Percentiles rank a stretch among this genome's conserved stretches.
Conservation (phyloP, 768 basidiomycete genomes). For the Rossbeevera mucosa region DNA sequence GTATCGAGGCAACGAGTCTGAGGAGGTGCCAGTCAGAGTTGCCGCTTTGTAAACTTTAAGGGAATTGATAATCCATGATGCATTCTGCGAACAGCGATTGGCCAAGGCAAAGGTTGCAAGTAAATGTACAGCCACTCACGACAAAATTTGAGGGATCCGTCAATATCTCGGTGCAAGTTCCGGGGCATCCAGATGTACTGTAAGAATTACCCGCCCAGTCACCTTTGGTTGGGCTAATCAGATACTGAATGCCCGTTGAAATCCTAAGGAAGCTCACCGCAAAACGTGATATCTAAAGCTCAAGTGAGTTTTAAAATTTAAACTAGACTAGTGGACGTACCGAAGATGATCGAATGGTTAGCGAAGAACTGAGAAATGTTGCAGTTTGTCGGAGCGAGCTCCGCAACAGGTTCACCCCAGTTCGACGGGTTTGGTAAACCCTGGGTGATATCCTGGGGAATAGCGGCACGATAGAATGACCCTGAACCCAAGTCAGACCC, state of each 20-base stretch:
- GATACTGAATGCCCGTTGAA: not conserved
- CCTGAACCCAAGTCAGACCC: slow-evolving; percentile 37
- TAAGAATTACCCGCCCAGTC: slow-evolving; percentile 87
- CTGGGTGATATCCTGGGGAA: slow-evolving; percentile 60
- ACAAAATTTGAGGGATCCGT: slow-evolving; percentile 70
- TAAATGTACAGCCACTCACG: slow-evolving; percentile 37
- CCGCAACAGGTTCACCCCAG: slow-evolving; percentile 69
- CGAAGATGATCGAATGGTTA: slow-evolving; percentile 73
- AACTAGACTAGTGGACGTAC: slow-evolving; percentile 37
- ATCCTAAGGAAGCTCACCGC: slow-evolving; percentile 44
- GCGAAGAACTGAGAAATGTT: slow-evolving; percentile 54
- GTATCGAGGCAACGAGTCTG: slow-evolving; percentile 9
- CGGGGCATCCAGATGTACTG: slow-evolving; percentile 67
- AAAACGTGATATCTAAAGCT: slow-evolving; percentile 70
- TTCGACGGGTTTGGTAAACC: slow-evolving; percentile 60
- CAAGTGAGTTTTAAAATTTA: slow-evolving; percentile 13
- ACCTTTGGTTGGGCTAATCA: slow-evolving; percentile 37
- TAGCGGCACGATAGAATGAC: slow-evolving; percentile 78
- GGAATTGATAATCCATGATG: slow-evolving; percentile 75
- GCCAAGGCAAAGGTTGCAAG: slow-evolving; percentile 2
- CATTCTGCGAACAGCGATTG: slow-evolving; percentile 47
- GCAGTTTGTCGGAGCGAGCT: slow-evolving; percentile 50
- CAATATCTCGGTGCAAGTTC: slow-evolving; percentile 59
- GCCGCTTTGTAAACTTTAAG: slow-evolving; percentile 71
- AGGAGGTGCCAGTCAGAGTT: slow-evolving; percentile 37